Base-by-base conservation (phyloP, 1,284 basidiomycete genomes). In the Ustilago trichophora region DNA sequence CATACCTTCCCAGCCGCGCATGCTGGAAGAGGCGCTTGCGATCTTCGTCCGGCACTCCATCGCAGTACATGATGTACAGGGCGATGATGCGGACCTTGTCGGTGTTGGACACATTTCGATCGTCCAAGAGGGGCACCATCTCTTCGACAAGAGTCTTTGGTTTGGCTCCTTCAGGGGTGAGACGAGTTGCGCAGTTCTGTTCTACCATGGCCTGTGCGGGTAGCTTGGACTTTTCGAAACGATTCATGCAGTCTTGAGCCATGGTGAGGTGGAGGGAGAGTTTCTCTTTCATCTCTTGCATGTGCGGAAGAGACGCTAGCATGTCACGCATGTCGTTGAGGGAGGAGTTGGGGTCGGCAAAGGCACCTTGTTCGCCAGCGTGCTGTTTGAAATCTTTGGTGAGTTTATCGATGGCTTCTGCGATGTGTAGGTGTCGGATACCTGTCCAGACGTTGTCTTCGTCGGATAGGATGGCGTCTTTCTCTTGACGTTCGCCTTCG, bases 271-370 rank as follows among this genome's bases (percentile, higher is more conserved):
- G 96, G 26, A 98, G 83, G 13, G 94, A 98, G 82, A 98, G 95
- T 86, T 93, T 93, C 81, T 98, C 94, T 71, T 95, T 88, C 73
- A 92, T 91, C 67, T 95, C 92, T 82, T 96, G 92, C 80, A 93
- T 96, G 82, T 98, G 93, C 3, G 95, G 94, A 58, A 99, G 81
- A 75, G 86, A 91, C 18, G 96, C 96, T 36, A 99, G 85, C 95
- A 98, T 97, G 78, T 98, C 95, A 82, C 97, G 96, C 91, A 99
- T 94, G 82, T 97, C 94, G 80, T 93, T 94, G 54, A 99, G 83
- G 75, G 88, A 94, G 42, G 90, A 90, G 13, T 89, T 90, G 12
- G 53, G 46, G n/a, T 65, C 62, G 10, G 72, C 59, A 64, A 95
- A 96, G 0, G 92, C 93, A 2, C 91, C 92, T 79, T 98, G 91